phyloP scores from a whole-genome alignment of 371 early-diverging fungal genomes.

The Mortierella sp. region DNA sequence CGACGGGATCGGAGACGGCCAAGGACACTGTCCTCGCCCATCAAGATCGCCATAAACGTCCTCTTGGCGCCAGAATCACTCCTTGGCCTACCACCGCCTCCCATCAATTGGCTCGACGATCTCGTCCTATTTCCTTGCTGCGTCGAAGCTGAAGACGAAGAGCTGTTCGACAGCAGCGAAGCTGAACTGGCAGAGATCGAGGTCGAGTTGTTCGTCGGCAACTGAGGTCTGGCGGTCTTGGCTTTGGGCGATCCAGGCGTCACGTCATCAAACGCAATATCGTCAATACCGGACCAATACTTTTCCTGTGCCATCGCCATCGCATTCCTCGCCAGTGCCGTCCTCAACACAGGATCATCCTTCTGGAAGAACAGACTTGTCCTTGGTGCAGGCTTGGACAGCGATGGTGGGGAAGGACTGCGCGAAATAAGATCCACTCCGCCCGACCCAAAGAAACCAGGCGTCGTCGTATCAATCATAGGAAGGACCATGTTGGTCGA shows the following conservation, averaged over 20 bases:
- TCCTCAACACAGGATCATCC: constrained; percentile 52
- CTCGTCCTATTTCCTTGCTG: constrained; percentile 18
- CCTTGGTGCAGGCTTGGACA: constrained; percentile 37
- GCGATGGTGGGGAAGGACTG: constrained; percentile 42
- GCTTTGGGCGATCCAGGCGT: constrained; percentile 36
- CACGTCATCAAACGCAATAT: constrained; percentile 55
- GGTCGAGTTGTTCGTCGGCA: background rate
- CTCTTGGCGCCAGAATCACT: constrained; percentile 50
- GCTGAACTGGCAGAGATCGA: constrained; percentile 19
- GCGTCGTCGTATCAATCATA: constrained; percentile 1
- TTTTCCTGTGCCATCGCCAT: constrained; percentile 51
- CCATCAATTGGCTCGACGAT: constrained; percentile 28
- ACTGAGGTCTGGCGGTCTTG: constrained; percentile 21
- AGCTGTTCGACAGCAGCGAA: constrained; percentile 20
- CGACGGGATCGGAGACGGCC: constrained; percentile 45
- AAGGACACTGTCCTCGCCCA: constrained; percentile 57
- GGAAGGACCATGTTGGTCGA: background rate
- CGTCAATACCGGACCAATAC: constrained; percentile 59
- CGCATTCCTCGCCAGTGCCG: constrained; percentile 48
- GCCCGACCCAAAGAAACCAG: constrained; percentile 3
- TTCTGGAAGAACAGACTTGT: constrained; percentile 58
- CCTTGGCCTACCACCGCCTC: constrained; percentile 25
- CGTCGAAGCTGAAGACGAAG: constrained; percentile 14
- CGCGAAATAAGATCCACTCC: constrained; percentile 28
- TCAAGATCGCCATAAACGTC: constrained; percentile 53